phyloP scores from a whole-genome alignment of 441 rosid genomes.

The Dalechampia spathulata region DNA sequence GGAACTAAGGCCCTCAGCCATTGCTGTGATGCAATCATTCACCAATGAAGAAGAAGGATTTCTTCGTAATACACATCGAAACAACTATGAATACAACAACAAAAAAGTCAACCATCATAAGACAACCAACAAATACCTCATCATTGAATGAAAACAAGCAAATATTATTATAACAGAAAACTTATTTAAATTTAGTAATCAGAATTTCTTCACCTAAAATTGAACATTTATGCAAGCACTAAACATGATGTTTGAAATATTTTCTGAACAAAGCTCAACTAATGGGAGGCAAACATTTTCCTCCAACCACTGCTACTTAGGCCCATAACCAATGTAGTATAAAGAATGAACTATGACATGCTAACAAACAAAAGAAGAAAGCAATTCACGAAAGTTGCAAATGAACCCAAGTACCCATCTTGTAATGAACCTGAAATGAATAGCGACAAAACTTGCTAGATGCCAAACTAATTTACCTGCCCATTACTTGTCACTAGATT shows the following conservation, averaged over 20 bases:
- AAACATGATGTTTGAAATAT: neutral
- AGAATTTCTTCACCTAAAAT: neutral
- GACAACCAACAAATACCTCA: constrained; percentile 5
- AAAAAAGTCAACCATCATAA: constrained; percentile 4
- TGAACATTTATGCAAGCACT: neutral
- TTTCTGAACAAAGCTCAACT: neutral
- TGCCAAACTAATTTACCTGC: constrained; percentile 43
- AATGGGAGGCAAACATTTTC: neutral
- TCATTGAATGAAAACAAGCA: constrained; percentile 3
- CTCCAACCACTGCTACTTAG: neutral
- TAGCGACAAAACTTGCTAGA: neutral
- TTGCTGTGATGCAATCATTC: constrained; percentile 78
- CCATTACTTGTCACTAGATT: constrained; percentile 70
- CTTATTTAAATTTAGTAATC: neutral
- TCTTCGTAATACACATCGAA: constrained; percentile 76
- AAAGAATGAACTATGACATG: neutral
- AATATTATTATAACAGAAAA: neutral
- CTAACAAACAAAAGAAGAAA: neutral
- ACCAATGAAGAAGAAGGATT: constrained; percentile 81
- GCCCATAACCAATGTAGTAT: neutral
- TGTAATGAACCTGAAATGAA: constrained; percentile 1
- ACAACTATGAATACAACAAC: constrained; percentile 42
- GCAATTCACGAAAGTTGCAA: constrained; percentile 3
- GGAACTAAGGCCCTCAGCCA: constrained; percentile 84
- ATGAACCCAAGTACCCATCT: neutral